Evolutionary conservation across 345 rosid species (phyloP), one percentile per base, ranked within the genome.

Genomic region (Brassica nigra): DNA sequence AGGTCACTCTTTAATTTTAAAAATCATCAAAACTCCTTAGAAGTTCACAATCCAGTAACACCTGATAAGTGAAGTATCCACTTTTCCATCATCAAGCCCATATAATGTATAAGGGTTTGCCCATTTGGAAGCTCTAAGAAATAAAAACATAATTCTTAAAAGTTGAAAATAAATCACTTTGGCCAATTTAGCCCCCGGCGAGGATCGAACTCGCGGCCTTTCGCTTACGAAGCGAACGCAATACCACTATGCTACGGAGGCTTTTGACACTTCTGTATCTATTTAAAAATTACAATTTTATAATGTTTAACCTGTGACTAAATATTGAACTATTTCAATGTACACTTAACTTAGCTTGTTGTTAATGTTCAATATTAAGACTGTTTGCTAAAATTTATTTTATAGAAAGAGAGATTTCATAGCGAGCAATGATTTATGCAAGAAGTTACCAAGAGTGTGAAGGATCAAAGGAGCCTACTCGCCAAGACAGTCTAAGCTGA

Each of bases 211-310:
- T 95, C 98, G 89, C 94, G 99, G 86, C 95, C 99, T 91, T 91
- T 95, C 97, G 94, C 98, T 91, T 95, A 95, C 97, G 96, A 93
- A 92, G 98, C 94, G 97, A 95, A 95, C 97, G 94, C 99, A 92
- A 92, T 90, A 87, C 97, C 99, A 95, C 97, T 91, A 91, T 95
- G 97, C 97, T 91, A 91, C 90, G 86, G 86, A 90, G 89, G 91
- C 91, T 27, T 5, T 12, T 23, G 7, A 59, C 28, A 4, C 7
- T 14, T 14, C 2, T 4, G 15, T 14, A 4, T 49, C 7, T 49
- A 6, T 4, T 12, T 12, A 4, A 4, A 14, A 1, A 14, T 14
- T 49, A 12, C 8, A 6, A 11, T 44, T 44, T 44, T 44, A 47
- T 47, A 1, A 47, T 47, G 55, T 47, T 5, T 47, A 47, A 5